Evolutionary conservation across 352 stramenopile genomes (phyloP), one percentile per base, ranked within the genome.

Genomic region (Pythium coloratum): DNA sequence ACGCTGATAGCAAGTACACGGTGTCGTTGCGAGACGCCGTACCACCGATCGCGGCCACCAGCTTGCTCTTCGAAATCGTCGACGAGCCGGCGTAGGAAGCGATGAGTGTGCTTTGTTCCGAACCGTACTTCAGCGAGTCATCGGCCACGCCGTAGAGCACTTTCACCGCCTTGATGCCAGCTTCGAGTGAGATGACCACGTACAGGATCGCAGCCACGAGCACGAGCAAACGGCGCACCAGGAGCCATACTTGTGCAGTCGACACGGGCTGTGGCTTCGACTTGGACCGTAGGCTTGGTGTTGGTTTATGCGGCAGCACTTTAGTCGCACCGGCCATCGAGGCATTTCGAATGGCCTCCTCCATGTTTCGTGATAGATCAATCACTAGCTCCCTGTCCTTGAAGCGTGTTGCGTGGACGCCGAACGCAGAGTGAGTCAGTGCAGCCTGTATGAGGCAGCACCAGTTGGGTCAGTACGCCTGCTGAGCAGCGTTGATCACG

Each of bases 1-100:
- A n/a, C 1, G 38, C 16, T 4, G 30, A 51, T 10, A 67, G 46
- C 5, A 72, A 24, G 24, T 75, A 75, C 44, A 72, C 50, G 36
- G 61, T 64, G n/a, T 55, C 69, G 38, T 72, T 68, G 30, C 60
- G 64, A 5, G 14, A 38, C 14, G 12, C 28, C 2, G 42, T 42
- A 8, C 28, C 28, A 13, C 57, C 57, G 20, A 55, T 10, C 13
- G 7, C 32, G 14, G 20, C 20, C 24, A 63, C 30, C 9, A 63
- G 30, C 28, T 40, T 40, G 33, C 56, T 70, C 42, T 64, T 26
- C 3, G 50, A 33, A 10, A 74, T 62, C 6, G 58, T 66, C 5
- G 56, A 56, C 2, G 42, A 50, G 7, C 68, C 68, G 40, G 59
- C 59, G 20, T 65, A 65, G 3, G 24, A 13, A 9, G 56, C 56